These are phyloP conservation scores for Acacia melanoxylon DNA, from an alignment of 306 rosid species.

Conservation along the genomic window DNA sequence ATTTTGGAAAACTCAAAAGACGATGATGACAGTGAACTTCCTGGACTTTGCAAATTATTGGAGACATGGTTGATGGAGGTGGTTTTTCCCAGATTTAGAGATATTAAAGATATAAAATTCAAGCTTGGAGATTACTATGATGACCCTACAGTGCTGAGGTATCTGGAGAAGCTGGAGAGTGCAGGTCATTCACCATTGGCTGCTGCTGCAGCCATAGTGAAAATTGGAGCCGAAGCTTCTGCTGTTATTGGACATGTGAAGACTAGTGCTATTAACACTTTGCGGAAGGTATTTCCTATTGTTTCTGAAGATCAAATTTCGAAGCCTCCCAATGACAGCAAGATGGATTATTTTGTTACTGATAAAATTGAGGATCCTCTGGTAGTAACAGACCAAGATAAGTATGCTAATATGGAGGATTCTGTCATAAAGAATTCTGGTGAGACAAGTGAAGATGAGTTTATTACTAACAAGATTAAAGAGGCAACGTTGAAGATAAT, in stretches of 20 bases:
- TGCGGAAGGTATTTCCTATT: constrained; percentile 87
- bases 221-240: constrained; percentile 93
- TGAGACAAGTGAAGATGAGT: constrained; percentile 44
- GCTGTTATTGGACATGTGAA: constrained; percentile 89
- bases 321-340: constrained; percentile 45
- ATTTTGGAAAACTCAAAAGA: constrained; percentile 73
- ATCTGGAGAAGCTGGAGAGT: constrained; percentile 80
- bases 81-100: constrained; percentile 91
- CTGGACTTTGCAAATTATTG: constrained; percentile 88
- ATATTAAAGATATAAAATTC: constrained; percentile 64
- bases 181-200: constrained; percentile 88
- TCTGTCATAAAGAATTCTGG: constrained; percentile 48
- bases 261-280: constrained; percentile 73
- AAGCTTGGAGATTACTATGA: constrained; percentile 94
- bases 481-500: constrained; percentile 76
- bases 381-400: constrained; percentile 41
- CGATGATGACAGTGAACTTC: constrained; percentile 78
- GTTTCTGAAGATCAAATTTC: constrained; percentile 47
- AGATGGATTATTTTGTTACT: constrained; percentile 44
- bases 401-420: constrained; percentile 38
- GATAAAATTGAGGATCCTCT: constrained; percentile 50
- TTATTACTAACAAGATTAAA: constrained; percentile 65
- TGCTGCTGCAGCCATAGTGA: constrained; percentile 95
- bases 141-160: constrained; percentile 82
- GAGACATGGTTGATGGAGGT: constrained; percentile 96